Evolutionary conservation across 176 grass and related monocot species (phyloP), one percentile per base, ranked within the genome.

Genomic region (Ensete ventricosum): DNA sequence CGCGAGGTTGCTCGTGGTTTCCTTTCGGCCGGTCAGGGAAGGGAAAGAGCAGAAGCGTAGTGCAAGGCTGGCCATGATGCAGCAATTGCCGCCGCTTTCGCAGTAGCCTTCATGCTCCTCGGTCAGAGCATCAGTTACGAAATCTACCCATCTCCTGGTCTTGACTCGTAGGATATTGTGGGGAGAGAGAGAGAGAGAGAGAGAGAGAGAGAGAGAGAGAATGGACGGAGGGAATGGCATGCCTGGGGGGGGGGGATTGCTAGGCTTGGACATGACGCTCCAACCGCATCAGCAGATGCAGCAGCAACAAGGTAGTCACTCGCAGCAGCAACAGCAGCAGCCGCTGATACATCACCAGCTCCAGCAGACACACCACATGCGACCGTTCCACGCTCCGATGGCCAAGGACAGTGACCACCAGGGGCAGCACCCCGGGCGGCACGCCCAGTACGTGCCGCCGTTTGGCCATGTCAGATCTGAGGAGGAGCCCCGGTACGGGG

Each of bases 401-500:
- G 13, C 43, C 48, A 43, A 2, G 20, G 75, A 63, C 20, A 49
- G 6, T 11, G 59, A 77, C 66, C 66, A 69, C 66, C 66, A 50
- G 27, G 16, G 10, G 66, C 24, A 43, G 24, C 60, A 62, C 49
- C 34, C 75, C 9, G 23, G 9, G 26, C 71, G 74, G 78, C 67
- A 73, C 73, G 25, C 54, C 23, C 73, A 71, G 66, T 74, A 77
- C 52, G 75, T 90, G 78, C 71, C 76, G 50, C 76, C 53, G 10
- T 62, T 65, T 25, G 74, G 70, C 50, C 14, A 55, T 75, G 21
- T 6, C 34, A 82, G 83, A 52, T 80, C 86, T 43, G 84, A 90
- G 23, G 85, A 84, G 48, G 81, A 77, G 11, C 59, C 74, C 71
- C 79, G 75, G 43, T 74, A 77, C 82, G 79, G 73, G 51, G 72